phyloP scores from a whole-genome alignment of 768 basidiomycete genomes.

The Phaeotremella fagi region DNA sequence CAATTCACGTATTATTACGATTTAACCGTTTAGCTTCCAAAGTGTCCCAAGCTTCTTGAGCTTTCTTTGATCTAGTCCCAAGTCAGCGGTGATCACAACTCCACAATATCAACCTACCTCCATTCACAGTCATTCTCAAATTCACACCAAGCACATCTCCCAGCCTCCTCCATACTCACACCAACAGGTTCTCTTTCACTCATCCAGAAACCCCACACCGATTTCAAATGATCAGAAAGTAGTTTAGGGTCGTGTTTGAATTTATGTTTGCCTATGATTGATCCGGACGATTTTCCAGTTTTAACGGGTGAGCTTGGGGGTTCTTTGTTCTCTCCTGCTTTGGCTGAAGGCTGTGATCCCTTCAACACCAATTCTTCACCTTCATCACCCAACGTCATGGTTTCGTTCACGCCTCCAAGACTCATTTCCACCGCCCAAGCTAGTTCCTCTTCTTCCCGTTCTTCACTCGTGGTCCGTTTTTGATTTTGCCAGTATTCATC shows the following conservation, averaged over 20 bases:
- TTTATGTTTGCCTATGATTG: conserved; percentile 62
- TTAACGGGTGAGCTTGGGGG: conserved; percentile 1
- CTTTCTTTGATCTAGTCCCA: conserved; percentile 10
- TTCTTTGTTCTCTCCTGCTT: not conserved
- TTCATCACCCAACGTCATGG: conserved; percentile 3
- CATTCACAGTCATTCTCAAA: conserved; percentile 74
- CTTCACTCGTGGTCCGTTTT: conserved; percentile 10
- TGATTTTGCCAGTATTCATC: conserved; percentile 6
- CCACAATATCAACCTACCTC: conserved; percentile 50
- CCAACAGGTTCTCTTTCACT: conserved; percentile 66
- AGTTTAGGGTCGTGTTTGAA: conserved; percentile 58
- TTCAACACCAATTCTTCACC: conserved; percentile 7
- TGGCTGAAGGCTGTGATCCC: not conserved
- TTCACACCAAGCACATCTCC: conserved; percentile 73
- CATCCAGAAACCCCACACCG: conserved; percentile 69
- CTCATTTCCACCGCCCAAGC: conserved; percentile 36
- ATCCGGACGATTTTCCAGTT: conserved; percentile 21
- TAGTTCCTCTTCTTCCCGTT: conserved; percentile 36
- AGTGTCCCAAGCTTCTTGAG: conserved; percentile 1
- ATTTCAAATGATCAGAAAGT: conserved; percentile 57
- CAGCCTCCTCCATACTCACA: conserved; percentile 58
- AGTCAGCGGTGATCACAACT: not conserved
- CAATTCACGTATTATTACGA: too few species aligned
- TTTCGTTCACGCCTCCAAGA: conserved; percentile 1
- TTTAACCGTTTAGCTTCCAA: not conserved